Conservation (phyloP, 2,329 filamentous ascomycete genomes). For the Lojkania enalia region DNA sequence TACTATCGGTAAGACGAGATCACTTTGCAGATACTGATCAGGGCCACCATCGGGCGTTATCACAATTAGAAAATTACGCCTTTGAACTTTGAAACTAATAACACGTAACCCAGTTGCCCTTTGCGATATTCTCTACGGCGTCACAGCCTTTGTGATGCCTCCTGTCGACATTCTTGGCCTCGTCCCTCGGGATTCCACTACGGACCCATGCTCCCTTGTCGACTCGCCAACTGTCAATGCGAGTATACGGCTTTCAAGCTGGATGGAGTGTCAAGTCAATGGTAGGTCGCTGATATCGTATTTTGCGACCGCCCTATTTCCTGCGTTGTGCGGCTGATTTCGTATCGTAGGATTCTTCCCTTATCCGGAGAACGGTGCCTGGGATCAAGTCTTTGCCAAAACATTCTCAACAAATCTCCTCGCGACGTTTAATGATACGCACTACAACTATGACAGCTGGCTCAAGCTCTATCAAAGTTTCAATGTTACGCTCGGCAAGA, state of each 20-base stretch:
- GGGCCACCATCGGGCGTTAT: no score
- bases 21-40: background rate
- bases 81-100: slow-evolving; percentile 3
- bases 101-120: slow-evolving; percentile 8
- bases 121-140: slow-evolving; percentile 4
- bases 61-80: no score
- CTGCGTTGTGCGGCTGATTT: slow-evolving; percentile 1
- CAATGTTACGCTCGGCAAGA: slow-evolving; percentile 30
- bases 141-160: slow-evolving; percentile 2
- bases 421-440: slow-evolving; percentile 39
- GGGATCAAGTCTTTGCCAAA: slow-evolving; percentile 26
- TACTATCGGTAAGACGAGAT: background rate
- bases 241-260: slow-evolving; percentile 33
- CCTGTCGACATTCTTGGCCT: background rate
- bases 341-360: slow-evolving; percentile 37
- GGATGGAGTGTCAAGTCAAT: slow-evolving; percentile 39
- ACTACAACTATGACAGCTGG: slow-evolving; percentile 36
- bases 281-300: slow-evolving; percentile 12
- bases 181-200: background rate
- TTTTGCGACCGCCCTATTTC: background rate
- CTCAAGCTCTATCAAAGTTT: slow-evolving; percentile 30
- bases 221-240: slow-evolving; percentile 28
- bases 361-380: slow-evolving; percentile 34
- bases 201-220: slow-evolving; percentile 29
- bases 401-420: slow-evolving; percentile 31